Base-by-base conservation (phyloP, 441 rosid species). In the Adansonia madagascariensis region DNA sequence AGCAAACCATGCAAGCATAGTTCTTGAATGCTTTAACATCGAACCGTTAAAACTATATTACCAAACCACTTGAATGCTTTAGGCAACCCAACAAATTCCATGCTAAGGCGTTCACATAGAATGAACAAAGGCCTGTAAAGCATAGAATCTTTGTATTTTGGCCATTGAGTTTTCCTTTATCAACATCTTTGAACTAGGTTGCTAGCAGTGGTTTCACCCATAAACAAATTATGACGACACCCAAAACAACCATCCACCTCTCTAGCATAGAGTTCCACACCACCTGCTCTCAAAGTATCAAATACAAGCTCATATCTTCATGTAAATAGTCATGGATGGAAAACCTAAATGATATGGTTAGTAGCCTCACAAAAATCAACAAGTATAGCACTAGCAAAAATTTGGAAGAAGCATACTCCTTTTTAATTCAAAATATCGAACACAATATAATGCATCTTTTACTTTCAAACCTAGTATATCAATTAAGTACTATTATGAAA, bases 361-460 rank as follows among this genome's bases (percentile, higher is more conserved):
- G 7, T 63, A 39, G 47, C 17, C 68, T 63, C 47, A 63, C 11
- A 63, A 63, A 35, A 62, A 5, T 15, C 20, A 56, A 9, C 11
- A 17, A 7, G 60, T 6, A 56, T 17, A 56, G 39, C 22, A 8
- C 68, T 17, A 39, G 47, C 67, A 63, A 35, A 35, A 63, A 63
- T 41, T 39, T 63, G 47, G 0, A 39, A 59, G 47, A 63, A 63
- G 68, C 68, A 60, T 60, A 63, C 68, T 62, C 66, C 12, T 14
- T 60, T 60, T 60, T 24, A 10, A 10, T 6, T n/a, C 22, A 6
- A 17, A 55, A 2, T 3, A 55, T 55, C 24, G 18, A 17, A 3
- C 60, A 2, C 68, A 60, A 60, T 14, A 60, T 60, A 60, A 60
- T 60, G 64, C 64, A 60, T 60, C 64, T 9, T 60, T 60, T 60